A percentile compares a stretch with the other conserved stretches of the same genome.
Conservation (phyloP, 441 rosid species). For the Populus hybrid region DNA sequence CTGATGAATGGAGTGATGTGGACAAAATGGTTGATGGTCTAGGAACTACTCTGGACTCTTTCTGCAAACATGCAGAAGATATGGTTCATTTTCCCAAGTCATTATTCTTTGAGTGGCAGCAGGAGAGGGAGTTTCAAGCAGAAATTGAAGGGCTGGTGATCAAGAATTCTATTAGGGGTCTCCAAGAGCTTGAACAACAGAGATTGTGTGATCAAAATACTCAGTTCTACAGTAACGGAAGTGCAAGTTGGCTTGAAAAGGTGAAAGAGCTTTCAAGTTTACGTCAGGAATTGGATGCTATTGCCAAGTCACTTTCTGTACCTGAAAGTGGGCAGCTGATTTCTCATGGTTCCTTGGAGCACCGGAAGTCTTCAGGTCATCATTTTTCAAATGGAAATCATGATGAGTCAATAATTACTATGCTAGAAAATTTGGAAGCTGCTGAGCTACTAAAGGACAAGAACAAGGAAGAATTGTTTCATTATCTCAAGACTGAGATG, state of each 20-base stretch:
- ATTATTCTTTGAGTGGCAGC: constrained; percentile 45
- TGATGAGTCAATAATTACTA: constrained; percentile 40
- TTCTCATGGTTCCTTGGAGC: constrained; percentile 59
- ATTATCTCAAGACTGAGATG: constrained; percentile 67
- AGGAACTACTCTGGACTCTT: constrained; percentile 39
- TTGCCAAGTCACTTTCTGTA: constrained; percentile 47
- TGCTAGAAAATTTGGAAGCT: constrained; percentile 53
- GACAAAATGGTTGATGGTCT: constrained; percentile 52
- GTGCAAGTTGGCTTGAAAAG: constrained; percentile 39
- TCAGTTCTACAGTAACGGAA: constrained; percentile 30
- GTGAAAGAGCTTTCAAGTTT: constrained; percentile 59
- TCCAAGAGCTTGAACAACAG: constrained; percentile 59
- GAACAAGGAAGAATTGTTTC: constrained; percentile 42
- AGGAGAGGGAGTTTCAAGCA: constrained; percentile 45
- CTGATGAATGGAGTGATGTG: constrained; percentile 41
- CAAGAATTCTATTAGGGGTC: constrained; percentile 41
- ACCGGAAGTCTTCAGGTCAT: constrained; percentile 52
- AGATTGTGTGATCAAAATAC: constrained; percentile 42
- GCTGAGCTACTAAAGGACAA: constrained; percentile 43
- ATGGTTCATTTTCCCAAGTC: constrained; percentile 35
- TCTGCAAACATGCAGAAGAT: constrained; percentile 34
- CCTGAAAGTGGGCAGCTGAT: constrained; percentile 51
- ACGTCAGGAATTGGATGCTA: constrained; percentile 65
- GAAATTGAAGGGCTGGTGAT: constrained; percentile 53
- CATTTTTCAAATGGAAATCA: constrained; percentile 64